Evolutionary conservation across 345 rosid species (phyloP).

Genomic region (Linum usitatissimum): DNA sequence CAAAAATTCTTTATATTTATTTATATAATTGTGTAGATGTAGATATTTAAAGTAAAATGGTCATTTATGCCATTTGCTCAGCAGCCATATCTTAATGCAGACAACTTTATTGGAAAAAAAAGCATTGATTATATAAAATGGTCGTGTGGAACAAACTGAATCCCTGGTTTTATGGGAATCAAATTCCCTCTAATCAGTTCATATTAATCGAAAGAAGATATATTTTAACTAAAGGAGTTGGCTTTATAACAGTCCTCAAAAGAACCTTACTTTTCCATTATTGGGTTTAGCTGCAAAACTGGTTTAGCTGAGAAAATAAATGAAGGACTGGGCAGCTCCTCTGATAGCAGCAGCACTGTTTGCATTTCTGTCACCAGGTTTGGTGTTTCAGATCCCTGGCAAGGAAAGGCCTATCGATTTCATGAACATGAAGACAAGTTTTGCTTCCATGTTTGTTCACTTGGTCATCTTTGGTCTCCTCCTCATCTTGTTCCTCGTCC

Average conservation of each 20-base stretch:
- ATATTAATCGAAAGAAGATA: background rate
- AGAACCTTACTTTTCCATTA: slow-evolving; percentile 1
- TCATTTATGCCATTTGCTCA: background rate
- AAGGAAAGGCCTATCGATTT: slow-evolving; percentile 55
- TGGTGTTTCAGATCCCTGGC: slow-evolving; percentile 64
- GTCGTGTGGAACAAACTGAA: background rate
- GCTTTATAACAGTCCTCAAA: background rate
- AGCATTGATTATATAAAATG: too few relatives aligned
- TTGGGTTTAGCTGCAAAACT: too few relatives aligned
- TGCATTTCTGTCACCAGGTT: slow-evolving; percentile 71
- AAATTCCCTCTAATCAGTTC: slow-evolving; percentile 8
- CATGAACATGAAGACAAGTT: slow-evolving; percentile 75
- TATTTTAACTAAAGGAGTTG: too few relatives aligned
- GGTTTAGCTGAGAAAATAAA: slow-evolving; percentile 11
- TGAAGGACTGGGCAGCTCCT: slow-evolving; percentile 91
- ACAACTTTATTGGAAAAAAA: too few relatives aligned
- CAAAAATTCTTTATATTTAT: too few relatives aligned
- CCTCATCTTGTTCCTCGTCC: slow-evolving; percentile 54
- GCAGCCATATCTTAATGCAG: background rate
- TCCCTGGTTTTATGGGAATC: slow-evolving; percentile 18
- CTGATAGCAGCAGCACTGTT: slow-evolving; percentile 82
- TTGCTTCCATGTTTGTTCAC: slow-evolving; percentile 66
- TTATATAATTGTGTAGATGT: too few relatives aligned
- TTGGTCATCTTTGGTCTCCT: slow-evolving; percentile 55
- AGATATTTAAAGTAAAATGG: too few relatives aligned